Evolutionary conservation across 2,329 filamentous ascomycete genomes (phyloP), one percentile per base, ranked within the genome.

Genomic region (Aspergillus sp.): DNA sequence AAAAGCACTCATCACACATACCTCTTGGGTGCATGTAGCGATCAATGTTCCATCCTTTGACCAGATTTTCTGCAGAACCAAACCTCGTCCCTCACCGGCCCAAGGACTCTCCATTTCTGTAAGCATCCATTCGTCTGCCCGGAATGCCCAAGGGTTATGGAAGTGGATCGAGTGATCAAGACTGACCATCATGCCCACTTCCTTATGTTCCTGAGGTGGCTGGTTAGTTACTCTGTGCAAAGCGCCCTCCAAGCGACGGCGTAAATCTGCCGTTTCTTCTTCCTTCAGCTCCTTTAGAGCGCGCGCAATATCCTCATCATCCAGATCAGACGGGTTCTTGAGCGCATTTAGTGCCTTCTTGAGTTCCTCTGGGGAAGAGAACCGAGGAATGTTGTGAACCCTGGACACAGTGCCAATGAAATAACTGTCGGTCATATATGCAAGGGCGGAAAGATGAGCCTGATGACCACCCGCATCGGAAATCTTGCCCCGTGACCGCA

Each of bases 361-460:
- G 23, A 81, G 71, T 54, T 78, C 77, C 3, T 67, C 77, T 2
- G 82, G 81, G 11, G 80, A 83, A 1, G 84, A 86, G 73, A 90
- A 91, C 13, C 90, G 84, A 84, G 90, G 93, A 38, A 97, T 83
- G 59, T 86, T 84, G 76, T 97, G 93, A 57, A 93, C 88, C 19
- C 91, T 86, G 27, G 88, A 83, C 7, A 97, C 86, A 2, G 93
- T 97, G 41, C 91, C 93, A 75, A 98, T 93, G 78, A 99, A 98
- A 79, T 91, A 95, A 72, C 86, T 90, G 78, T 98, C 94, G 25
- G 88, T 91, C 81, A 98, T 90, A 80, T 98, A 99, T 23, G 94
- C 94, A 63, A 99, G 82, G 8, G 95, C 95, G 39, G 86, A 89
- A 38, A 97, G 81, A 73, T 98, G 93, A 10, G 92, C 91, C 69